Evolutionary conservation across 495 filamentous ascomycete genomes (phyloP), one percentile per base, ranked within the genome.

Genomic region (Symbiotaphrina buchneri): DNA sequence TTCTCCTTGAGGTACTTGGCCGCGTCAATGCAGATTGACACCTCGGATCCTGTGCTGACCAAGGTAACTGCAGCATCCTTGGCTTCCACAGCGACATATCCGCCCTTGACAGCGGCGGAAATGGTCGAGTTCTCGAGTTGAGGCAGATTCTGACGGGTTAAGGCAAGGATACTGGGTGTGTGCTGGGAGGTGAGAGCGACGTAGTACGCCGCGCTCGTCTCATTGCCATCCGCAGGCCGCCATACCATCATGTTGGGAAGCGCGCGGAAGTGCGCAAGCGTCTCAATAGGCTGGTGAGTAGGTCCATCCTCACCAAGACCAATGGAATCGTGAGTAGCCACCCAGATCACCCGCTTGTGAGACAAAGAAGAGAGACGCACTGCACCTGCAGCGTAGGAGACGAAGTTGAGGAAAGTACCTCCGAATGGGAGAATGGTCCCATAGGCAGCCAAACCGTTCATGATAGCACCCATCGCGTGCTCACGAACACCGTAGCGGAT

Each of bases 201-300:
- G 59, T 99, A 99, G 68, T 99, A 99, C 41, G 90, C 87, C 43
- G 83, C 83, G 51, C 76, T 85, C 45, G 74, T 84, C 75, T 99
- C 87, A 61, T 99, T 99, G 42, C 87, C 87, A 48, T 99, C 87
- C 36, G 87, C 87, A 36, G 87, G 87, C 49, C 87, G 87, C 87
- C 87, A 99, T 45, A 95, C 90, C 87, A 95, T 94, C 68, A 75
- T 80, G 75, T 99, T 99, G 42, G 87, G 87, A 41, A 95, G 68
- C 34, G 90, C 90, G 54, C 87, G 87, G 81, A 95, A 95, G 58
- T 99, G 87, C 38, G 87, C 77, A 29, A 99, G 72, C n/a, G 82
- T 92, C 69, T 99, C 87, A 47, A 99, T 91, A 48, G 87, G 87
- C 65, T 99, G 87, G 63, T 99, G 87, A 32, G 87, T 99, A 35